Base-by-base conservation (phyloP, 495 filamentous ascomycete species). In the Penicillium coprophilum region DNA sequence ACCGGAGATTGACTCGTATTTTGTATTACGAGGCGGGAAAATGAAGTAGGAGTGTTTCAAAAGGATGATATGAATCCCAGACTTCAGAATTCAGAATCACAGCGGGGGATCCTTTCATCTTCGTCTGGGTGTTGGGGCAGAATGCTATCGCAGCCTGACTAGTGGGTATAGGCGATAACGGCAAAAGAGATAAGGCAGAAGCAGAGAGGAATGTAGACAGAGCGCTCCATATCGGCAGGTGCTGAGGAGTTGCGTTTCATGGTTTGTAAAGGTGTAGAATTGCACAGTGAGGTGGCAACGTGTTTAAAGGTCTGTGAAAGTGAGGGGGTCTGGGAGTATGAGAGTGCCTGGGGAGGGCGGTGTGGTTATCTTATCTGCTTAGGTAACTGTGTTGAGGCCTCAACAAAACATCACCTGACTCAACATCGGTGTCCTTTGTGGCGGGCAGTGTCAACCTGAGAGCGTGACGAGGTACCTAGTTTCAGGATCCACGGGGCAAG, bases 171-270 rank as follows among this genome's bases (percentile, higher is more conserved):
- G 58, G 69, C 69, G 63, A 76, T 69, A 48, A 76, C 73, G 10
- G 73, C 73, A 55, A 76, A 76, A 36, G 73, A 76, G 57, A 76
- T 65, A 39, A 76, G 62, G 61, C 73, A 76, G 65, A 76, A 71
- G 56, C 73, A 74, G 21, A 76, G 66, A 15, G 73, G 73, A 36
- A 76, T 74, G 49, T 72, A 75, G 56, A 73, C 69, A 46, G 62
- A 71, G 55, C 63, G 68, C 47, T 76, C 73, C 66, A 74, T 74
- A 21, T 74, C 70, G 53, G 53, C 56, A 12, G 58, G 39, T 19
- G 38, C 57, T 40, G 58, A 31, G n/a, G 62, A 56, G 43, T 44
- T 49, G 55, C 43, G 62, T 44, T 65, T 66, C 61, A 64, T 66
- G 40, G 24, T 27, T 40, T 56, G 30, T 11, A 30, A 41, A n/a